A percentile compares a stretch with the other conserved stretches of the same genome.
Conservation (phyloP, 441 rosid genomes). For the Populus hybrid region DNA sequence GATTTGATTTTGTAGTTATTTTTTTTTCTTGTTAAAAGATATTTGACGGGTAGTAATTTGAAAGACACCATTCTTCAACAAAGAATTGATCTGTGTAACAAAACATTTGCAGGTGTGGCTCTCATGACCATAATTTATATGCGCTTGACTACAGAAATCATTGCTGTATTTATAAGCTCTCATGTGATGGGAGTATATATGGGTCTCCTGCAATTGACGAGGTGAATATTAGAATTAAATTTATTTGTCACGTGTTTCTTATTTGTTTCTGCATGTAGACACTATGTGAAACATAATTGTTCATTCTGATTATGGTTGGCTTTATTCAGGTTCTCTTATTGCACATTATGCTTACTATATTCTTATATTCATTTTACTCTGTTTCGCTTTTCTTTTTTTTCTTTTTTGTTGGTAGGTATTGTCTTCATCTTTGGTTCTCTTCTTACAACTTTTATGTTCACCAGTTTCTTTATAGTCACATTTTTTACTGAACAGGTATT, state of each 20-base stretch:
- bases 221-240: constrained; percentile 41
- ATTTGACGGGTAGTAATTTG: not conserved
- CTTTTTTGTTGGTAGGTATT: not conserved
- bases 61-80: constrained; percentile 2
- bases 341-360: not conserved
- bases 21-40: not conserved
- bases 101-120: constrained; percentile 79
- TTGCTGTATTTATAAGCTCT: constrained; percentile 61
- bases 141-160: constrained; percentile 77
- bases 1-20: not conserved
- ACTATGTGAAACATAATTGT: not conserved
- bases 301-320: not conserved
- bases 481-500: not conserved
- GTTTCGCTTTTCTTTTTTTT: not conserved
- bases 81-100: not conserved
- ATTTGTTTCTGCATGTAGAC: not conserved
- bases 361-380: not conserved
- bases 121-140: constrained; percentile 82
- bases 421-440: not conserved
- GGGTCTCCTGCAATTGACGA: constrained; percentile 88
- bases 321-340: not conserved
- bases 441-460: not conserved
- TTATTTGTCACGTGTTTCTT: not conserved
- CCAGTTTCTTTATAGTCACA: not conserved
- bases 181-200: constrained; percentile 88